phyloP scores from a whole-genome alignment of 1,284 basidiomycete genomes.

The Puccinia hordei region DNA sequence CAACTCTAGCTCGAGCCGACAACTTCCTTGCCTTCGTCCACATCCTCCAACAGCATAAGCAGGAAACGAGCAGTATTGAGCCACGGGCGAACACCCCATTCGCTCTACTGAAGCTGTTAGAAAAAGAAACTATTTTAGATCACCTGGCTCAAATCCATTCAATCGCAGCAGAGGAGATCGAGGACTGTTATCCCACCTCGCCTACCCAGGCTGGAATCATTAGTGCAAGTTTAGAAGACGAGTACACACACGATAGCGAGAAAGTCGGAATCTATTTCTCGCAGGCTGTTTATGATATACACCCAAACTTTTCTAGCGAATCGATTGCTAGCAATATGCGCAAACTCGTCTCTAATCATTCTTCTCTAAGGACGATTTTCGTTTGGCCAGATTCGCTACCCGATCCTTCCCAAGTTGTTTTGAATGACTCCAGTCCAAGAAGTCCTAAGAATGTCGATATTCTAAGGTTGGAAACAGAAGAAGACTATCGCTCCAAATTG shows the following conservation, averaged over 20 bases:
- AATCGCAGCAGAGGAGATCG: slow-evolving; percentile 38
- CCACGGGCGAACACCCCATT: slow-evolving; percentile 32
- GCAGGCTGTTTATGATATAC: slow-evolving; percentile 54
- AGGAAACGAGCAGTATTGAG: background rate
- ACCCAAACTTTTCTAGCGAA: background rate
- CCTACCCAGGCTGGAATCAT: slow-evolving; percentile 55
- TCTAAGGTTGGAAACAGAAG: slow-evolving; percentile 10
- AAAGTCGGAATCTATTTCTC: slow-evolving; percentile 53
- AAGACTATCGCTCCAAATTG: slow-evolving; percentile 8
- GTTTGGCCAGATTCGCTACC: slow-evolving; percentile 49
- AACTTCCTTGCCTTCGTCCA: slow-evolving; percentile 52
- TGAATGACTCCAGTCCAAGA: slow-evolving; percentile 48
- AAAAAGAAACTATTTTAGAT: slow-evolving; percentile 6
- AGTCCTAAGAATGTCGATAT: slow-evolving; percentile 38
- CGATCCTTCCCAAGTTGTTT: slow-evolving; percentile 51
- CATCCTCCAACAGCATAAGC: slow-evolving; percentile 21
- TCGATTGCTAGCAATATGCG: slow-evolving; percentile 16
- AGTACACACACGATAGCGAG: background rate
- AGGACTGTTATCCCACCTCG: slow-evolving; percentile 54
- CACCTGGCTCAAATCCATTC: slow-evolving; percentile 30
- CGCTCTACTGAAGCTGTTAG: background rate
- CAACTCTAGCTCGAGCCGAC: slow-evolving; percentile 50
- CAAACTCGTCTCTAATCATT: slow-evolving; percentile 50
- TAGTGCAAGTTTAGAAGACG: slow-evolving; percentile 53
- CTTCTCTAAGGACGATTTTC: slow-evolving; percentile 53